Conservation (phyloP, 306 rosid genomes). For the Nissolia schottii region DNA sequence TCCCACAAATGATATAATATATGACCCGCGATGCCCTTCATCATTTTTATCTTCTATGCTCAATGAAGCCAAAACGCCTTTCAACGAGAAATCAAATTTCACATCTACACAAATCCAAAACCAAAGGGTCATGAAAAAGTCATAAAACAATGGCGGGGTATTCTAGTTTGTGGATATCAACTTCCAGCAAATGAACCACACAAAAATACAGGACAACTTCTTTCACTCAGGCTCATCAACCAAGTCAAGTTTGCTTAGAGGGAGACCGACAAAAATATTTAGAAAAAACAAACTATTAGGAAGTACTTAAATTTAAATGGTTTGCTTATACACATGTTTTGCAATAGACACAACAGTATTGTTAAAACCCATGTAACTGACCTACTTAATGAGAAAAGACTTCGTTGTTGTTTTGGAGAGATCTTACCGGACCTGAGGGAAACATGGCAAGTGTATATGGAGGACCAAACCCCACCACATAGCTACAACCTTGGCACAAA, state of each 20-base stretch:
- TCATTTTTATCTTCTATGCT: not conserved
- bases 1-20: no score
- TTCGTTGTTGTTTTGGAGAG: not conserved
- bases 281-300: no score
- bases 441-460: not conserved
- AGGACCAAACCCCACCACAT: not conserved
- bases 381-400: not conserved
- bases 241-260: slow-evolving; percentile 1
- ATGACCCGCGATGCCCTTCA: not conserved
- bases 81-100: not conserved
- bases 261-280: not conserved
- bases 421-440: not conserved
- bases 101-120: slow-evolving; percentile 17
- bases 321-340: not conserved
- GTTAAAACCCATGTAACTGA: not conserved
- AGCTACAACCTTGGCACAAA: not conserved
- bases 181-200: slow-evolving; percentile 10
- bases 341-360: not conserved
- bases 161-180: not conserved
- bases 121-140: not conserved
- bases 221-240: slow-evolving; percentile 2
- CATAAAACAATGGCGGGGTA: not conserved
- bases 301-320: not conserved
- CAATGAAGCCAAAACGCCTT: not conserved
- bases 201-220: not conserved